Evolutionary conservation across 164 flowering plant genomes (phyloP), one percentile per base, ranked within the genome.

Genomic region (Amborella trichopoda): DNA sequence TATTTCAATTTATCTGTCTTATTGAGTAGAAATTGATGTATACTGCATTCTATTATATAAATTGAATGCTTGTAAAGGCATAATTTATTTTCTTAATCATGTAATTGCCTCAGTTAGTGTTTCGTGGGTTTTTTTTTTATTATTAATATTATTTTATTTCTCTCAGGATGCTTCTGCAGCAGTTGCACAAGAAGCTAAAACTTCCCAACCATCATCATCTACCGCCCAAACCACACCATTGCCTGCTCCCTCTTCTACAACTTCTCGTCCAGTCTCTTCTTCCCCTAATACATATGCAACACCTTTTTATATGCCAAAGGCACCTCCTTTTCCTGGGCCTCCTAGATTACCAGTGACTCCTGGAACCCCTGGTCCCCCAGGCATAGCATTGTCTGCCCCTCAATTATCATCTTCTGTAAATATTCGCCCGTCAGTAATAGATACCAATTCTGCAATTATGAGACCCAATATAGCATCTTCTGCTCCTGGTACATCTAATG

Each of bases 351-450:
- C 66, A 6, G 65, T 44, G 41, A 46, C 70, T 50, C 66, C 70
- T 17, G 68, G 59, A 27, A 57, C 61, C 33, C 70, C 74, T 54
- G 80, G 74, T 3, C 76, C 78, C 14, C 76, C 81, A 34, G 83
- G 82, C 42, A 52, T 76, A 28, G 59, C 55, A 55, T 53, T 67
- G 21, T 28, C 68, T 49, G 52, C 56, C 22, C 49, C 67, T 1
- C 6, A 10, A 17, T 37, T 58, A 19, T 37, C 74, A 14, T 48
- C 70, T 21, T 49, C 53, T 63, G 21, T 34, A 49, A 36, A 41
- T 17, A 49, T 52, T 16, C 50, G 67, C 28, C 48, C 65, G 37
- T 28, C 56, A 23, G 20, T 53, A 24, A 23, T 40, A n/a, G 73
- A 63, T 55, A 59, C 77, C 50, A 52, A 80, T 20, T 40, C 75